phyloP scores from a whole-genome alignment of 73 alveolate genomes.

The Stentor coeruleus region DNA sequence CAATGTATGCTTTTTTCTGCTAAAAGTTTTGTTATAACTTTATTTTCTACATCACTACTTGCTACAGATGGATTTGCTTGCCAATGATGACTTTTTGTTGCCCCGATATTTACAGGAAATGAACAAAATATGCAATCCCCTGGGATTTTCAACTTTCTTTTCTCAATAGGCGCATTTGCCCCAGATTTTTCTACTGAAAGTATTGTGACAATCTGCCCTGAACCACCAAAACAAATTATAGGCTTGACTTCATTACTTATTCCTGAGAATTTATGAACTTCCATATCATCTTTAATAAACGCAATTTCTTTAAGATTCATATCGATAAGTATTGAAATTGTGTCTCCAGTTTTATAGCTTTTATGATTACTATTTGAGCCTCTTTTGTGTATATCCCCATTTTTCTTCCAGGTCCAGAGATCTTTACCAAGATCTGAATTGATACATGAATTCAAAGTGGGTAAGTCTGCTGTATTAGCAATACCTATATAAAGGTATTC shows the following conservation, averaged over 20 bases:
- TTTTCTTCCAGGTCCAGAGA: conserved; percentile 15
- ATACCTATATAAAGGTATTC: conserved; percentile 13
- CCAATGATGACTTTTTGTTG: not conserved
- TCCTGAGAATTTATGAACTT: not conserved
- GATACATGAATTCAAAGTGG: not conserved
- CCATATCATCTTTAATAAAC: not conserved
- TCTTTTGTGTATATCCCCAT: conserved; percentile 18
- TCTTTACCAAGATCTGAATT: not conserved
- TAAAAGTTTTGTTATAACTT: not conserved
- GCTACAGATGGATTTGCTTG: not conserved
- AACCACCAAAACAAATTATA: conserved; percentile 29
- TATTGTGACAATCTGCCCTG: conserved; percentile 19
- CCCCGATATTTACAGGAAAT: conserved; percentile 23
- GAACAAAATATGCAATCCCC: not conserved
- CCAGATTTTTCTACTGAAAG: conserved; percentile 15
- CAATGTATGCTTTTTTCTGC: conserved; percentile 21
- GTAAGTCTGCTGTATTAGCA: not conserved
- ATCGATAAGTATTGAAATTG: not conserved
- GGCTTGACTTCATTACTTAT: not conserved
- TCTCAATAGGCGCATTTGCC: not conserved
- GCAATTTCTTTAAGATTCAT: not conserved
- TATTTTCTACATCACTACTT: not conserved
- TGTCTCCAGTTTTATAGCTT: conserved; percentile 22
- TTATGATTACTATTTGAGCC: not conserved
- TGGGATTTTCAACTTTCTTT: not conserved